Conservation (phyloP, 1,139 yeast species). For the Arxiozyma slooffiae region DNA sequence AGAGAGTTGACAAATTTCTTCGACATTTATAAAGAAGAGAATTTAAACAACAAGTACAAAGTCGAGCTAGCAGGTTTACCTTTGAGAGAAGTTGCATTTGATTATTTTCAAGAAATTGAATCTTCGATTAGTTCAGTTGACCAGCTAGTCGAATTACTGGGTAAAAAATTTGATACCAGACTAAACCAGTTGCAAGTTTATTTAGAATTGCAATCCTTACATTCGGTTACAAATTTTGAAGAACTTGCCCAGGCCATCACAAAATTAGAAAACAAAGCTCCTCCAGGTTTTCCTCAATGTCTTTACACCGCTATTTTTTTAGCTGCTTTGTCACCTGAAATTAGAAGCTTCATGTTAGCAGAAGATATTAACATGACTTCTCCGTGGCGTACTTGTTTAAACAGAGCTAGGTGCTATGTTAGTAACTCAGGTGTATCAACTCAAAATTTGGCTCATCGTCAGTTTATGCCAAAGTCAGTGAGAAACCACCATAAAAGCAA, state of each 20-base stretch:
- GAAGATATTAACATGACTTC: background rate
- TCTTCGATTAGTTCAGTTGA: background rate
- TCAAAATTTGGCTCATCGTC: background rate
- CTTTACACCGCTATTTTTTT: background rate
- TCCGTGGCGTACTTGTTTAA: background rate
- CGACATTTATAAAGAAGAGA: too few species aligned
- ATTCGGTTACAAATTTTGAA: background rate
- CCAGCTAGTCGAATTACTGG: background rate
- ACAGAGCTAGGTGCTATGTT: background rate
- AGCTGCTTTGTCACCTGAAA: background rate
- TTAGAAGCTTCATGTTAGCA: background rate
- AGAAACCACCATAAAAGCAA: background rate
- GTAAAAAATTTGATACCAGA: background rate
- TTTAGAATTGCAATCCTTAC: background rate
- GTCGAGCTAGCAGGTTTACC: background rate
- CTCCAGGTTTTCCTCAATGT: background rate
- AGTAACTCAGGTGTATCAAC: background rate
- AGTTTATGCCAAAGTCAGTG: background rate
- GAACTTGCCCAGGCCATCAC: background rate
- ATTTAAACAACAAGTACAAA: too few species aligned
- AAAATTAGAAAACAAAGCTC: background rate
- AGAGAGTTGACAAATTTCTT: background rate
- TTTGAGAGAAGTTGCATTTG: background rate
- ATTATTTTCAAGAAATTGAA: background rate
- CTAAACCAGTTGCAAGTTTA: background rate